phyloP scores from a whole-genome alignment of 148 eudicot species.

The Fagopyrum esculentum region DNA sequence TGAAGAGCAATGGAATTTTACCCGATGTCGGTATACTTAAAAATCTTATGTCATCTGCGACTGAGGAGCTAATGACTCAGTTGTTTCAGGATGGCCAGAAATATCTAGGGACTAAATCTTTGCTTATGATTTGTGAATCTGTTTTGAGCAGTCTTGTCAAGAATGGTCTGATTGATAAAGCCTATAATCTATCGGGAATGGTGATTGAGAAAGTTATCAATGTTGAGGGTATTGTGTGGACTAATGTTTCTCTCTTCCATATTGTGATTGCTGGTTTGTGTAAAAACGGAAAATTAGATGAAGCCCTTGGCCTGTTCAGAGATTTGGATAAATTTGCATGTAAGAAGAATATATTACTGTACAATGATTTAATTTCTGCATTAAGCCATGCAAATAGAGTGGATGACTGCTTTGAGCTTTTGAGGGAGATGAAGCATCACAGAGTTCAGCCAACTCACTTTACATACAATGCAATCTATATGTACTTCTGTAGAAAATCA shows the following conservation, averaged over 20 bases:
- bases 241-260: conserved; percentile 43
- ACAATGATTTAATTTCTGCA: conserved; percentile 56
- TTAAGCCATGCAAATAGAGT: conserved; percentile 48
- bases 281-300: conserved; percentile 38
- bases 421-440: conserved; percentile 51
- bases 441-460: conserved; percentile 46
- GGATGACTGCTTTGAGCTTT: conserved; percentile 45
- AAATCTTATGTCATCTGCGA: conserved; percentile 38
- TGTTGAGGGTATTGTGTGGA: conserved; percentile 21
- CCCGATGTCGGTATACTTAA: conserved; percentile 53
- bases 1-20: conserved; percentile 42
- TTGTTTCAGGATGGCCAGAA: conserved; percentile 35
- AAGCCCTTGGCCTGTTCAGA: conserved; percentile 52
- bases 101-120: conserved; percentile 24
- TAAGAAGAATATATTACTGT: conserved; percentile 40
- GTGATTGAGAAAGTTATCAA: conserved; percentile 30
- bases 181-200: conserved; percentile 33
- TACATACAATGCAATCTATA: conserved; percentile 57
- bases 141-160: conserved; percentile 44
- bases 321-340: conserved; percentile 51
- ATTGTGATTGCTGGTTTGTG: conserved; percentile 56
- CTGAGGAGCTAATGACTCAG: conserved; percentile 36
- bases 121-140: conserved; percentile 36
- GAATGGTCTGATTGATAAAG: conserved; percentile 41
- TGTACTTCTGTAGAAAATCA: conserved; percentile 47